Base-by-base conservation (phyloP, 1,284 basidiomycete genomes). In the Puccinia horiana region DNA sequence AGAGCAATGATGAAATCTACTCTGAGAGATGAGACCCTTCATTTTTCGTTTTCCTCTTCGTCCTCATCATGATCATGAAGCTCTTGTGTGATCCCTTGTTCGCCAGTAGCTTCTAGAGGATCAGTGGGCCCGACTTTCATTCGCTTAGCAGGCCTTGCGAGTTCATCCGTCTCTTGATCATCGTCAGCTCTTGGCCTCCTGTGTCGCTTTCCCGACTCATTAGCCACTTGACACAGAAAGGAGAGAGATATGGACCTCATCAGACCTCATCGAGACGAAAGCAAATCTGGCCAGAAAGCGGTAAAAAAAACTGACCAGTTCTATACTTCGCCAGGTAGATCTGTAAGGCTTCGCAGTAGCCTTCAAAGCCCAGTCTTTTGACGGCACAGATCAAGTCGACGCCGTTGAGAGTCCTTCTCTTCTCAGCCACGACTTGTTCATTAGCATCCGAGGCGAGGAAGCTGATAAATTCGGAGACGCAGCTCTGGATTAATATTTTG, bases 311-410 rank as follows among this genome's bases (percentile, higher is more conserved):
- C 29, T 23, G 52, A 69, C 77, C 70, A 1, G 79, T 73, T 74
- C 79, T 52, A 65, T 81, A 81, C 32, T 81, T 81, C 0, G 70
- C 70, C 18, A 81, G 54, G 47, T 81, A 81, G 61, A 81, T 81
- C 61, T 81, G 37, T 32, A 81, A 40, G 49, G 70, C 79, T 20
- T 81, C 70, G 47, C 49, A 73, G 35, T 81, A 81, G 42, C 56
- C 69, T n/a, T 63, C 54, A 52, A 81, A 74, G 14, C 79, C 79
- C 20, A 81, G 52, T 11, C 61, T 9, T 74, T 65, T 44, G 16
- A 81, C 54, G 12, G 79, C 69, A 14, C 54, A 42, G 14, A 81
- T 35, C 12, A 81, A 12, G 40, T 81, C 79, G 54, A 73, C 69
- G 12, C 79, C 79, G 26, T 74, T 81, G 2, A 81, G n/a, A 4